Base-by-base conservation (phyloP, 768 basidiomycete species). In the Collybia sp. region DNA sequence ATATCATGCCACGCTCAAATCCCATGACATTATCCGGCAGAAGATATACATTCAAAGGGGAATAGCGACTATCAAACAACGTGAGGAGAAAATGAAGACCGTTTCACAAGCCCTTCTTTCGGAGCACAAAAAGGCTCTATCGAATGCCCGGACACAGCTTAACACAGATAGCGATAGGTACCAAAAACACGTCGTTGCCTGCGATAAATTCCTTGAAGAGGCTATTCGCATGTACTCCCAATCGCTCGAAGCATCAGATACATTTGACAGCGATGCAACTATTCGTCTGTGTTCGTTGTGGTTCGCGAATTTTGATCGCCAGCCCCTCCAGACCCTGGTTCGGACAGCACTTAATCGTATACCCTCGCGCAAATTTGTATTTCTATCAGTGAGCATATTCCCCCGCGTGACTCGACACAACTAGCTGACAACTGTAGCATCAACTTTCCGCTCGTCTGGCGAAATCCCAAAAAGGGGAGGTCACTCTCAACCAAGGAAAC, bases 371-470 rank as follows among this genome's bases (percentile, higher is more conserved):
- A 98, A 98, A 62, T 87, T 97, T 57, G 76, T 95, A 37, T 91
- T 93, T 63, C 74, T 98, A 44, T 83, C 91, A 9, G 76, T 76
- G 51, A 55, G 67, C 19, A n/a, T 32, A 18, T 37, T 47, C n/a
- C 47, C 18, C 30, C 36, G 16, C 30, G 12, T 19, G 15, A 45
- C 20, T 6, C 12, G 16, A 32, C 20, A 25, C 25, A 25, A 25
- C 19, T 52, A 13, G 51, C 40, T 42, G 34, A 42, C 41, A 42
- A 33, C 16, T 31, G 5, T 44, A 78, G 69, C 92, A 94, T 65
- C 96, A 99, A 65, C 79, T 99, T 4, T 83, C 93, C 0, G 93
- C 95, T n/a, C 80, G 94, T 6, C 73, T 98, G 25, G 78, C 85
- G 11, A 77, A 68, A 37, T 47, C 70, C 12, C 51, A 60, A 8